Base-by-base conservation (phyloP, 1,284 basidiomycete species). In the Ganoderma lingzhi region DNA sequence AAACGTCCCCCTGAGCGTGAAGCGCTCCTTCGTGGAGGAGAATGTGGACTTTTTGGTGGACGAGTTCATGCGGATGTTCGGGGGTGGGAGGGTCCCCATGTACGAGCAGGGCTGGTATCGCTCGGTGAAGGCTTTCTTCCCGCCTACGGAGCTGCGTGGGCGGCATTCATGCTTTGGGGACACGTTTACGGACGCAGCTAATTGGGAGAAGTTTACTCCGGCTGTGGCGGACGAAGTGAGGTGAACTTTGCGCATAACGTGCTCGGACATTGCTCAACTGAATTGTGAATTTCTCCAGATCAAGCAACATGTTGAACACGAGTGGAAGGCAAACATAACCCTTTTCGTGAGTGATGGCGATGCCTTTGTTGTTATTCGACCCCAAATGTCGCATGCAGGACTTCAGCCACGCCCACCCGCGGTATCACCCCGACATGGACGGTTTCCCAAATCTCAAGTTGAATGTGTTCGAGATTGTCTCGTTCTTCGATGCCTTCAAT, bases 261-360 rank as follows among this genome's bases (percentile, higher is more conserved):
- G 2, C 12, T 51, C 10, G 23, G 23, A 51, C 3, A 28, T 28
- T 0, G n/a, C 10, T 51, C 6, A 28, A 12, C 23, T 12, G 9
- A 48, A 15, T 10, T 4, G 45, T 19, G n/a, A 2, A 3, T 19
- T 6, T 10, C 9, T 28, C 2, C 48, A 70, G 66, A 37, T 66
- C 23, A 30, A 28, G 3, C 3, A 28, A 1, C 66, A 72, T 12
- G 64, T 72, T 14, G 66, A 68, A 32, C 51, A n/a, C 17, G 63
- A 70, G 2, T 72, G 71, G 71, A 64, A 68, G 64, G 44, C 71
- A 14, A 72, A 72, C 59, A 63, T 68, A 12, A 64, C 71, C 4
- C 64, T 72, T 6, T 68, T 70, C 37, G 71, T 70, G 32, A 41
- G 66, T 32, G n/a, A 4, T 12, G 6, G 17, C 6, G 6, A 6